Conservation (phyloP, 2,329 filamentous ascomycete species). For the Simplicillium aogashimaense region DNA sequence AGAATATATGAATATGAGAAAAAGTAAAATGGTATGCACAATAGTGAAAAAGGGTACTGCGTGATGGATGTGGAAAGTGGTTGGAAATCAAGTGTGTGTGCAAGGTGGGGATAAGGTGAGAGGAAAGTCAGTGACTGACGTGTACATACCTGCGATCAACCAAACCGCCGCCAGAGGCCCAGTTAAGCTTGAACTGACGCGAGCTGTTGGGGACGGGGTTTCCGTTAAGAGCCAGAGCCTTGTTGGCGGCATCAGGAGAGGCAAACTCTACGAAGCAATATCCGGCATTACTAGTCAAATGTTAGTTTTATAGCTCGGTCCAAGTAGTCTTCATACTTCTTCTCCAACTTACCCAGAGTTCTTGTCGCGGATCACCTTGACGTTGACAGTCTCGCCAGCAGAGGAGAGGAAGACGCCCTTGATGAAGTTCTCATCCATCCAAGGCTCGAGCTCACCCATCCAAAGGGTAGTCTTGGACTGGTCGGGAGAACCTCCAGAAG, state of each 20-base stretch:
- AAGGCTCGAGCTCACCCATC: constrained; percentile 98
- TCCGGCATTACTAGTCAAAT: constrained; percentile 66
- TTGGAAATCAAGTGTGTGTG: no score
- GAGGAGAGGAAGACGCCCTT: constrained; percentile 83
- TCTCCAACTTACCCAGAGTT: constrained; percentile 68
- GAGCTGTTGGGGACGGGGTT: constrained; percentile 86
- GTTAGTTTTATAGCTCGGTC: constrained; percentile 9
- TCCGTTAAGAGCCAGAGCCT: constrained; percentile 85
- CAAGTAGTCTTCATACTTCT: no score
- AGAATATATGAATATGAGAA: no score
- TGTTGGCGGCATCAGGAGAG: constrained; percentile 73
- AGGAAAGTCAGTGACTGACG: not conserved
- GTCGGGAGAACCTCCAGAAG: constrained; percentile 27
- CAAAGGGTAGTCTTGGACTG: constrained; percentile 49
- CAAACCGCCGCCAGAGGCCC: constrained; percentile 92
- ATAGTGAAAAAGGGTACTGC: no score
- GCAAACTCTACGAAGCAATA: constrained; percentile 98
- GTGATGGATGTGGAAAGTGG: no score
- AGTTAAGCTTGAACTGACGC: constrained; percentile 97
- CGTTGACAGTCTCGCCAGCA: constrained; percentile 89
- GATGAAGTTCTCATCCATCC: constrained; percentile 99
- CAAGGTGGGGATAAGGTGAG: constrained; percentile 4
- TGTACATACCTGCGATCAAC: constrained; percentile 73
- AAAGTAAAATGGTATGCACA: no score
- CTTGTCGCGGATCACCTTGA: constrained; percentile 99